Conservation (phyloP, 2,329 filamentous ascomycete genomes). For the Hypomyces rosellus region DNA sequence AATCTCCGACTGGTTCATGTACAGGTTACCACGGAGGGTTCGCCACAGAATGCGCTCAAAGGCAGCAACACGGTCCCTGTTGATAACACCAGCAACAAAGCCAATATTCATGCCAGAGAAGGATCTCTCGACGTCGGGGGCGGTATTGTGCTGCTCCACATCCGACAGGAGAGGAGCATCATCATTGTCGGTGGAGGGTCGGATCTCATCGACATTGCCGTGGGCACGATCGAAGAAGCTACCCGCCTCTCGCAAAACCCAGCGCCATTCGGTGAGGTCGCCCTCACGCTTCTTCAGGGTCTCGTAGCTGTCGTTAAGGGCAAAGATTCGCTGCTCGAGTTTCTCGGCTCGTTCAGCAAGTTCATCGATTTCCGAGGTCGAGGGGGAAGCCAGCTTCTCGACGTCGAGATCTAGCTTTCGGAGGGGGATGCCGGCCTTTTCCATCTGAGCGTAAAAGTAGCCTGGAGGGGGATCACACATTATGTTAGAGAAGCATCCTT, state of each 20-base stretch:
- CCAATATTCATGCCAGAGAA: conserved; percentile 99
- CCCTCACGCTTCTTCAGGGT: conserved; percentile 96
- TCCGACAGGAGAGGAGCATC: conserved; percentile 91
- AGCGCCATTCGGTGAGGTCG: conserved; percentile 96
- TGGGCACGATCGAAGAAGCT: conserved; percentile 96
- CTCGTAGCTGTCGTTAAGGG: conserved; percentile 96
- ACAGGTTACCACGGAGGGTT: conserved; percentile 92
- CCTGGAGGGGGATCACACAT: conserved; percentile 43
- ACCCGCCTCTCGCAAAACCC: conserved; percentile 92
- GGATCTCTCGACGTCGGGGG: conserved; percentile 68
- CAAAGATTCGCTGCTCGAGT: conserved; percentile 83
- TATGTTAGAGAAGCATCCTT: conserved; percentile 9
- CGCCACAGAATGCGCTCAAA: conserved; percentile 98
- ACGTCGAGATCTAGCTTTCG: conserved; percentile 87
- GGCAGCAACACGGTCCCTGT: conserved; percentile 82
- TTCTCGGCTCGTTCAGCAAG: conserved; percentile 86
- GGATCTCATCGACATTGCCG: conserved; percentile 93
- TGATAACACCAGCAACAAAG: conserved; percentile 94
- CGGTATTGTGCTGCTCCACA: conserved; percentile 71
- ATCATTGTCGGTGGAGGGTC: conserved; percentile 81
- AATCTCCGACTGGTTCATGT: conserved; percentile 99
- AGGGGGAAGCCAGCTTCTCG: conserved; percentile 78
- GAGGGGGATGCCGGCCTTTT: conserved; percentile 80
- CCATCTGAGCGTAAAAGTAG: conserved; percentile 94
- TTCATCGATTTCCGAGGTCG: conserved; percentile 93